Evolutionary conservation across 768 basidiomycete genomes (phyloP).

Genomic region (Lactarius akahatsu): DNA sequence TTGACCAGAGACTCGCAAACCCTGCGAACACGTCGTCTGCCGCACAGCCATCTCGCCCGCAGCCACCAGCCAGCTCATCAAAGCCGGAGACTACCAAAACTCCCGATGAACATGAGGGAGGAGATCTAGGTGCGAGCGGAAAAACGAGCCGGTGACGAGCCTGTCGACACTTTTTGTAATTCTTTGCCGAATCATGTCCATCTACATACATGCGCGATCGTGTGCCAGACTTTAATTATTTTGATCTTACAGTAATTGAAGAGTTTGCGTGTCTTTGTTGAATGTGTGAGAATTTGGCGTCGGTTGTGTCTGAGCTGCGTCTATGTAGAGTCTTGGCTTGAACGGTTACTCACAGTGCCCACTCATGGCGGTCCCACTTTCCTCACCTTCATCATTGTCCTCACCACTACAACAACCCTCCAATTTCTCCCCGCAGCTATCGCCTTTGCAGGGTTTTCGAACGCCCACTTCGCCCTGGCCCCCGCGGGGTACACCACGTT

Average conservation of each 20-base stretch:
- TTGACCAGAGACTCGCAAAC: slow-evolving; percentile 87
- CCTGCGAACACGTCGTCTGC: slow-evolving; percentile 34
- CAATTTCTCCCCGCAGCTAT: slow-evolving; percentile 13
- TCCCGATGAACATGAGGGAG: slow-evolving; percentile 22
- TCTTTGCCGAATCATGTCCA: slow-evolving; percentile 14
- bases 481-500: slow-evolving; percentile 17
- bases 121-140: slow-evolving; percentile 13
- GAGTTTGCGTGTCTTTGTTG: neutral
- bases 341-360: neutral
- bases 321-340: neutral
- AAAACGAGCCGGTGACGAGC: slow-evolving; percentile 16
- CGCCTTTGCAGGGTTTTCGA: slow-evolving; percentile 16
- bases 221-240: slow-evolving; percentile 4
- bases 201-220: slow-evolving; percentile 9
- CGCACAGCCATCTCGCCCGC: slow-evolving; percentile 16
- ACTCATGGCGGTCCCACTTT: slow-evolving; percentile 41
- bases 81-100: slow-evolving; percentile 20
- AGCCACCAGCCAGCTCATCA: slow-evolving; percentile 15
- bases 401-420: slow-evolving; percentile 2
- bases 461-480: slow-evolving; percentile 27
- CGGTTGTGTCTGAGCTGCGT: neutral
- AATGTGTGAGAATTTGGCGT: slow-evolving; percentile 4
- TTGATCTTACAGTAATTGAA: neutral
- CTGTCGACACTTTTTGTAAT: neutral
- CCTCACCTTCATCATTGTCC: slow-evolving; percentile 32